Conservation (phyloP, 2,329 filamentous ascomycete genomes). For the Mollisiaceae sp. region DNA sequence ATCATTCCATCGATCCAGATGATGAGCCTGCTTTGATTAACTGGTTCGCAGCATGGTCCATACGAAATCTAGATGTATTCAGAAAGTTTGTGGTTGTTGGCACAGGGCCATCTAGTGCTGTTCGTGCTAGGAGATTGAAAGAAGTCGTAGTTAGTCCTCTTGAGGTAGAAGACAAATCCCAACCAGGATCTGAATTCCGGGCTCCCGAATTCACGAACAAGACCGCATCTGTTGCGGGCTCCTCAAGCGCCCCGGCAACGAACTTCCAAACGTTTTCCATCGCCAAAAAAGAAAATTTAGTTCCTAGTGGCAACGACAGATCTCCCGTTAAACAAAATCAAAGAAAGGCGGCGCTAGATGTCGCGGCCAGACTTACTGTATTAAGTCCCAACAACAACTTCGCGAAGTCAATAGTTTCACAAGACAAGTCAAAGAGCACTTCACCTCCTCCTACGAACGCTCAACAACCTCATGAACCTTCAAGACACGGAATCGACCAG, state of each 20-base stretch:
- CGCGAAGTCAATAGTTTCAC: background rate
- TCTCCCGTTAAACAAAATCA: conserved; percentile 2
- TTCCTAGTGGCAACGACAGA: background rate
- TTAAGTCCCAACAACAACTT: background rate
- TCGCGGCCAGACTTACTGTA: conserved; percentile 17
- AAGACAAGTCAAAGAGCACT: background rate
- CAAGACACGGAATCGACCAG: conserved; percentile 11
- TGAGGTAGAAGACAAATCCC: background rate
- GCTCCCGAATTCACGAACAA: background rate
- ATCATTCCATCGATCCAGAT: conserved; percentile 55
- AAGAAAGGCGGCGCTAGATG: conserved; percentile 19
- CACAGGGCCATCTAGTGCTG: conserved; percentile 23
- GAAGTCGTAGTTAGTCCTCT: background rate
- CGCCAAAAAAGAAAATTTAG: background rate
- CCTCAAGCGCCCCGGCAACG: background rate
- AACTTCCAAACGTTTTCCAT: background rate
- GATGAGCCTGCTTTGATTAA: conserved; percentile 68
- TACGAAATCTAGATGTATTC: conserved; percentile 53
- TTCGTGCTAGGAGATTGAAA: conserved; percentile 10
- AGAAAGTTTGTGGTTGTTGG: conserved; percentile 62
- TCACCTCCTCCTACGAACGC: background rate
- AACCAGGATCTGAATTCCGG: background rate
- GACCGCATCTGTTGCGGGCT: background rate
- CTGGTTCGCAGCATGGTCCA: conserved; percentile 66
- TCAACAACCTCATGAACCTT: background rate